Evolutionary conservation across 2,329 filamentous ascomycete species (phyloP).

Genomic region (Neopestalotiopsis clavispora): DNA sequence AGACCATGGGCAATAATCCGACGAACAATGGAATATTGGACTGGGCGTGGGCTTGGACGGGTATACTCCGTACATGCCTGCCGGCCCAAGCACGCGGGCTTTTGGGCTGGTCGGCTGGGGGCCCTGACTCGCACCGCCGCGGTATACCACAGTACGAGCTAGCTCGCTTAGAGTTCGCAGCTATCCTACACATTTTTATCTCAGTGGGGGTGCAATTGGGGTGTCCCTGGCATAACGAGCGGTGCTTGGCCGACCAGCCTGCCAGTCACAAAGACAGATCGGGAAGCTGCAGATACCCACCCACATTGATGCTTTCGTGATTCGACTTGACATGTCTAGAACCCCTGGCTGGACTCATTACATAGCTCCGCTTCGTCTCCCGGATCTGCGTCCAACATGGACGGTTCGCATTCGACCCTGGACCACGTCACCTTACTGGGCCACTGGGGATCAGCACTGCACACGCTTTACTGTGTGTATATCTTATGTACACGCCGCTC

Average conservation of each 20-base stretch:
- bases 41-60: background rate
- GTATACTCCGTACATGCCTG: background rate
- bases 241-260: background rate
- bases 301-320: background rate
- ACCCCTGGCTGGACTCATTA: background rate
- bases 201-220: conserved; percentile 3
- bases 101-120: background rate
- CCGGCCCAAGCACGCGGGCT: background rate
- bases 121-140: background rate
- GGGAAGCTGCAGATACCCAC: conserved; percentile 1
- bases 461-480: too few relatives aligned
- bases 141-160: background rate
- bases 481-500: background rate
- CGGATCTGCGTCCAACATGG: conserved; percentile 9
- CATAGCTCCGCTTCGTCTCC: conserved; percentile 4
- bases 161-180: background rate
- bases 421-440: conserved; percentile 8
- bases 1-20: background rate
- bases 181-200: conserved; percentile 7
- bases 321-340: conserved; percentile 1
- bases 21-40: background rate
- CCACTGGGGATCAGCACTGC: background rate
- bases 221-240: background rate
- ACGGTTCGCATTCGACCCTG: background rate
- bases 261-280: background rate